Percentiles rank a stretch among this genome's conserved stretches.
These are phyloP conservation scores for Epichloe glyceriae DNA, from an alignment of 2,329 filamentous ascomycete species.

Conservation along the genomic window DNA sequence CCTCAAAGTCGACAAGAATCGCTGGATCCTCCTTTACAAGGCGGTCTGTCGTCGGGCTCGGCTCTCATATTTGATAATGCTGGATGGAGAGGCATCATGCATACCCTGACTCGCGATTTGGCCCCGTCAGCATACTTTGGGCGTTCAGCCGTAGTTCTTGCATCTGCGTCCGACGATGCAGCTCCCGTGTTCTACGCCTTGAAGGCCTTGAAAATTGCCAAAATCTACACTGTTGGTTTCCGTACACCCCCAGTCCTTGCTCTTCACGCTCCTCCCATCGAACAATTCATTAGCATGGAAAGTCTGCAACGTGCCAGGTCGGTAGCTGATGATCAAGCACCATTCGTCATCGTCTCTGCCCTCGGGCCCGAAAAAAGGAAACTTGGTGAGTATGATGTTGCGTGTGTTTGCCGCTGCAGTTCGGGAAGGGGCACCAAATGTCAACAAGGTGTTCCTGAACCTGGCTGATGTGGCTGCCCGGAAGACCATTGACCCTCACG, in stretches of 20 bases:
- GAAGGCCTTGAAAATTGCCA: slow-evolving; percentile 59
- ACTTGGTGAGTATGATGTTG: slow-evolving; percentile 64
- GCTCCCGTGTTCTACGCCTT: slow-evolving; percentile 69
- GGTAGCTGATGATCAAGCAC: slow-evolving; percentile 40
- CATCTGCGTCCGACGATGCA: slow-evolving; percentile 60
- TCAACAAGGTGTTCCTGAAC: slow-evolving; percentile 65
- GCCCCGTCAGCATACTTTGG: slow-evolving; percentile 70
- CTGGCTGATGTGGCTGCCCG: slow-evolving; percentile 44
- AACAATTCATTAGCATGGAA: slow-evolving; percentile 68
- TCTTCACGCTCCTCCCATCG: slow-evolving; percentile 51
- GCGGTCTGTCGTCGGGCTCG: slow-evolving; percentile 33
- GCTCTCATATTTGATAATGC: slow-evolving; percentile 67
- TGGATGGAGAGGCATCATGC: slow-evolving; percentile 73
- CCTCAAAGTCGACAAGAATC: slow-evolving; percentile 24
- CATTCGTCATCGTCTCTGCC: slow-evolving; percentile 72
- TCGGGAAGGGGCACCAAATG: slow-evolving; percentile 22
- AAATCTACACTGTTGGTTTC: slow-evolving; percentile 78
- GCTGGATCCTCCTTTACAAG: slow-evolving; percentile 10
- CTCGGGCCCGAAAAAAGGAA: slow-evolving; percentile 63
- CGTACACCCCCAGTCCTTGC: slow-evolving; percentile 49
- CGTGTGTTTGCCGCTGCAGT: slow-evolving; percentile 49
- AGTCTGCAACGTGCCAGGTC: slow-evolving; percentile 40
- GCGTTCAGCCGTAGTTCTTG: slow-evolving; percentile 63
- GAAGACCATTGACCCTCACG: slow-evolving; percentile 53
- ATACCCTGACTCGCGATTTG: slow-evolving; percentile 68